Conservation (phyloP, 441 rosid genomes). For the Aleurites moluccanus region DNA sequence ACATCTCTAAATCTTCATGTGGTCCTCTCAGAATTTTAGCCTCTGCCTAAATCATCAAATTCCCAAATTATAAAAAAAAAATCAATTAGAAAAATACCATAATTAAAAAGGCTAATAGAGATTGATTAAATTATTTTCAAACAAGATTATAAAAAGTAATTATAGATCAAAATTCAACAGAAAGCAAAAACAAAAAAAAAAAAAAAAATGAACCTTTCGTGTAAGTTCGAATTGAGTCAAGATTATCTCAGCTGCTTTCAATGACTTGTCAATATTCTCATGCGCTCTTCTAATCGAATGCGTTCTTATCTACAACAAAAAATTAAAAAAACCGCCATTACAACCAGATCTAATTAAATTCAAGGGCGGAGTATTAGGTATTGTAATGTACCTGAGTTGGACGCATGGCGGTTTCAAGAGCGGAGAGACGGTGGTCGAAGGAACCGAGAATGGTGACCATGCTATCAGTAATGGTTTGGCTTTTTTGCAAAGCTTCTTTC, state of each 20-base stretch:
- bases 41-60: conserved; percentile 59
- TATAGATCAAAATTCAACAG: neutral
- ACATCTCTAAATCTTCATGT: conserved; percentile 90
- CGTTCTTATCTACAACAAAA: conserved; percentile 61
- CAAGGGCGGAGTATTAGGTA: no score
- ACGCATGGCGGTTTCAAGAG: conserved; percentile 98
- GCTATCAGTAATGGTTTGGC: conserved; percentile 84
- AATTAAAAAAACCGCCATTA: neutral
- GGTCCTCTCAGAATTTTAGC: conserved; percentile 97
- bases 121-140: neutral
- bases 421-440: conserved; percentile 94
- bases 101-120: neutral
- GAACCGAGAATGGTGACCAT: conserved; percentile 96
- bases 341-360: neutral
- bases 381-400: conserved; percentile 69
- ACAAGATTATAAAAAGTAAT: neutral
- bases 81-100: neutral
- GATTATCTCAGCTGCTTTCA: conserved; percentile 74
- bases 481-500: conserved; percentile 70
- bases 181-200: no score
- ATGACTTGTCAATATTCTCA: conserved; percentile 80
- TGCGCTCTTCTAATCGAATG: conserved; percentile 91
- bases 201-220: conserved; percentile 61
- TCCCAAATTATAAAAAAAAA: neutral
- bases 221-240: conserved; percentile 73